Conservation (phyloP, 345 rosid genomes). For the Rubroshorea leprosula region DNA sequence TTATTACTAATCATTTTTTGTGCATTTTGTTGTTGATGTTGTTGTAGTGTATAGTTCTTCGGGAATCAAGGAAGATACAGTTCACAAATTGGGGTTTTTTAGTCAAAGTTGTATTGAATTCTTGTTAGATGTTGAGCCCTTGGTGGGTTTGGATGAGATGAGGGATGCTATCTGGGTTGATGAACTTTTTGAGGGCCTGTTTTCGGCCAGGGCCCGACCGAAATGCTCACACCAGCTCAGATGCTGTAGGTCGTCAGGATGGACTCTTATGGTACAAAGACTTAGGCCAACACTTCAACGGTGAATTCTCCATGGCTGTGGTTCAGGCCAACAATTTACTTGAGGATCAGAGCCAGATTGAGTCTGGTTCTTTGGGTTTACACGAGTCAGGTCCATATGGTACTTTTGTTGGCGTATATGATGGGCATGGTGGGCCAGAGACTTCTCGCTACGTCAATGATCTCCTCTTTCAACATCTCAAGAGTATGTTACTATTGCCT, state of each 20-base stretch:
- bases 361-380: conserved; percentile 63
- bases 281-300: conserved; percentile 61
- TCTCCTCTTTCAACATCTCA: conserved; percentile 73
- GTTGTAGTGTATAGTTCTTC: conserved; percentile 19
- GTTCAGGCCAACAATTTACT: conserved; percentile 88
- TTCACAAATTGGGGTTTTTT: conserved; percentile 6
- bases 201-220: conserved; percentile 72
- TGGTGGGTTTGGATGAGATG: conserved; percentile 71
- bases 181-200: conserved; percentile 80
- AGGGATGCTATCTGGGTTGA: conserved; percentile 89
- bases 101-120: conserved; percentile 16
- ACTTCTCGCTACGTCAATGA: conserved; percentile 69
- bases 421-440: conserved; percentile 94
- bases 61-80: conserved; percentile 14
- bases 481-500: conserved; percentile 38
- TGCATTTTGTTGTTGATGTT: conserved; percentile 17
- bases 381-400: conserved; percentile 60
- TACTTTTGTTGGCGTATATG: conserved; percentile 85
- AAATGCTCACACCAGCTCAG: conserved; percentile 46
- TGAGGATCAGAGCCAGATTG: conserved; percentile 90
- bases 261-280: conserved; percentile 83
- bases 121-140: conserved; percentile 43
- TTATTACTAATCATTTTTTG: conserved; percentile 2
- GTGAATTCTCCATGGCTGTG: conserved; percentile 92
- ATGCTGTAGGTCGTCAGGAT: conserved; percentile 69